Evolutionary conservation across 2,329 filamentous ascomycete genomes (phyloP), one percentile per base, ranked within the genome.

Genomic region (Phaeosphaeria sp.): DNA sequence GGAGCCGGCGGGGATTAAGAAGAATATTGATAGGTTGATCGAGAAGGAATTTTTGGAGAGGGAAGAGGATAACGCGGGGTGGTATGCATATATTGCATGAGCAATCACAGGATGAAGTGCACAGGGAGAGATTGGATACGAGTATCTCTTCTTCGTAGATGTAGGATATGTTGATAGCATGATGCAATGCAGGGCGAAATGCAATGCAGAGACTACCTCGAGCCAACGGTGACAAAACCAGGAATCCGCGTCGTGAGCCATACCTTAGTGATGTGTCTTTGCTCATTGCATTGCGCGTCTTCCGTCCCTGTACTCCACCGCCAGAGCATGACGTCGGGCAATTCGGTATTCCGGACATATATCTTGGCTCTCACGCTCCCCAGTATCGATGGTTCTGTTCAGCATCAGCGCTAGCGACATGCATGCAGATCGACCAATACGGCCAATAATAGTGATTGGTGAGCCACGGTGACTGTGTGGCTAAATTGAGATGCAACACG

Each of bases 1-100:
- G 57, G 93, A 96, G 72, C 86, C 93, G 42, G 83, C 83, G 1
- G 92, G 95, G 62, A 98, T 99, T 65, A 99, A 99, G 87, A 89
- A 90, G 81, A 96, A 98, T 76, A 97, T 99, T 77, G 95, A 98
- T 78, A 93, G 91, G 88, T 93, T 77, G 66, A 77, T 77, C 60
- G 75, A 77, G 67, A 77, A 77, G 66, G 75, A 77, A 51, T 77
- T 74, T 56, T 52, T 77, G 60, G 75, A 77, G 59, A 63, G 75
- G 44, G 75, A 76, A 63, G 74, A 77, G 1, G 72, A 72, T 55
- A 71, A 76, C 1, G 71, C 71, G 53, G 75, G 75, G 20, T 74
- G 71, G 64, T 83, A 82, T 69, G 73, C 70, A 56, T 83, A 83
- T 66, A 74, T 83, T 66, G 81, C 81, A 22, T 82, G 71, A 33